A percentile compares a stretch with the other conserved stretches of the same genome.
Conservation (phyloP, 73 alveolate species). For the Uronychia binucleata region DNA sequence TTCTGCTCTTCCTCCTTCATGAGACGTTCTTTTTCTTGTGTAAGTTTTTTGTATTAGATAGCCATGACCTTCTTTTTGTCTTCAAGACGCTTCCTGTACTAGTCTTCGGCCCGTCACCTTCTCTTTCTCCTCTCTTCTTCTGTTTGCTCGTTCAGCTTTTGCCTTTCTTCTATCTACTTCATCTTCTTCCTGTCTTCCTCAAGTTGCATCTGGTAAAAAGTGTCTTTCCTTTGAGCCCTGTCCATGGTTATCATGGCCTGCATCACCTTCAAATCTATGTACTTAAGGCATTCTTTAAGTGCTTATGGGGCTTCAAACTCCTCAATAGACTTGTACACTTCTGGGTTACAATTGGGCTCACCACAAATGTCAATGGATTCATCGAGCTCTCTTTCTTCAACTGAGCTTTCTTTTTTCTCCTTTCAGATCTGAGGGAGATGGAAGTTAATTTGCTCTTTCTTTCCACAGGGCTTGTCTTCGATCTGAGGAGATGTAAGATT, state of each 20-base stretch:
- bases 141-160: neutral
- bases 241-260: neutral
- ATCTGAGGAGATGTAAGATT: neutral
- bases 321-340: neutral
- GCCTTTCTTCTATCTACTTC: neutral
- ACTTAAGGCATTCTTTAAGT: neutral
- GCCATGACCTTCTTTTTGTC: slow-evolving; percentile 1
- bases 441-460: neutral
- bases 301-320: neutral
- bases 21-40: neutral
- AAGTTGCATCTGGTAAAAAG: neutral
- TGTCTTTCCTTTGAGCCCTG: neutral
- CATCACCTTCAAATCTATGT: neutral
- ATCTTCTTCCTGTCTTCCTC: neutral
- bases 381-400: neutral
- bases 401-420: neutral
- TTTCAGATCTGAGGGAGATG: neutral
- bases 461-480: neutral
- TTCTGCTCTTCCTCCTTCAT: neutral
- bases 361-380: neutral
- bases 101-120: neutral
- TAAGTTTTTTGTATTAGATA: neutral
- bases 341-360: neutral
- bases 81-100: neutral
- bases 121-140: neutral